phyloP scores from a whole-genome alignment of 768 basidiomycete species.

The Cyclocybe aegerita region DNA sequence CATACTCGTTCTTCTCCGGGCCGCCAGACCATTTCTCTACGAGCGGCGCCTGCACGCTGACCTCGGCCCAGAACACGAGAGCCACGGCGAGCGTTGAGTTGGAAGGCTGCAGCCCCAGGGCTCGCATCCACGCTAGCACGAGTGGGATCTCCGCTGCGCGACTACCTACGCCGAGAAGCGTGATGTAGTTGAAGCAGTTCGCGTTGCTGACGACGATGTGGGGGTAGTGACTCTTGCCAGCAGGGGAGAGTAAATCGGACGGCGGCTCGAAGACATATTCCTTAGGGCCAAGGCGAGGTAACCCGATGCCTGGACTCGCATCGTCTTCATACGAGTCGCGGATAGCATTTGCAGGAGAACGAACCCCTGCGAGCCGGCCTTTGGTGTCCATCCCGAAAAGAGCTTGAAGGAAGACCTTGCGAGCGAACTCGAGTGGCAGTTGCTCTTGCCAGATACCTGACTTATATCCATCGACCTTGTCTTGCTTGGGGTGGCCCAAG shows the following conservation, averaged over 20 bases:
- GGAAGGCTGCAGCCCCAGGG: conserved; percentile 51
- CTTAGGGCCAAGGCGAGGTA: conserved; percentile 7
- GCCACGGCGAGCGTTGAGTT: conserved; percentile 56
- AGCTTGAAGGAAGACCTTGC: conserved; percentile 53
- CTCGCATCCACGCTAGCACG: conserved; percentile 73
- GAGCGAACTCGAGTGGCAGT: conserved; percentile 46
- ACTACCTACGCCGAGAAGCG: conserved; percentile 49
- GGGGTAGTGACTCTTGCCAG: conserved; percentile 20
- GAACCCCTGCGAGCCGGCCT: conserved; percentile 19
- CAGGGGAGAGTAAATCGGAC: conserved; percentile 23
- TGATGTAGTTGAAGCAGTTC: conserved; percentile 59
- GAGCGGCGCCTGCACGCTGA: conserved; percentile 59
- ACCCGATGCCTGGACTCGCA: conserved; percentile 10
- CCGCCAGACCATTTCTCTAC: conserved; percentile 45
- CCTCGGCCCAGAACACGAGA: conserved; percentile 72
- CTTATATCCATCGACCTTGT: conserved; percentile 23
- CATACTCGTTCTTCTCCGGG: conserved; percentile 39
- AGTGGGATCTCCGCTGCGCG: conserved; percentile 61
- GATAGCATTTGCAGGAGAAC: conserved; percentile 36
- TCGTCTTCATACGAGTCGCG: conserved; percentile 25
- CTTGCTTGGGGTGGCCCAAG: conserved; percentile 23
- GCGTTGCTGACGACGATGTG: conserved; percentile 43
- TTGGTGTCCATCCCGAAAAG: conserved; percentile 50
- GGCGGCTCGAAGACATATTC: conserved; percentile 15
- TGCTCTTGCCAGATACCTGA: conserved; percentile 45